A percentile compares a stretch with the other conserved stretches of the same genome.
Evolutionary conservation across 2,329 filamentous ascomycete species (phyloP).

Genomic region (Hypocrella siamensis): DNA sequence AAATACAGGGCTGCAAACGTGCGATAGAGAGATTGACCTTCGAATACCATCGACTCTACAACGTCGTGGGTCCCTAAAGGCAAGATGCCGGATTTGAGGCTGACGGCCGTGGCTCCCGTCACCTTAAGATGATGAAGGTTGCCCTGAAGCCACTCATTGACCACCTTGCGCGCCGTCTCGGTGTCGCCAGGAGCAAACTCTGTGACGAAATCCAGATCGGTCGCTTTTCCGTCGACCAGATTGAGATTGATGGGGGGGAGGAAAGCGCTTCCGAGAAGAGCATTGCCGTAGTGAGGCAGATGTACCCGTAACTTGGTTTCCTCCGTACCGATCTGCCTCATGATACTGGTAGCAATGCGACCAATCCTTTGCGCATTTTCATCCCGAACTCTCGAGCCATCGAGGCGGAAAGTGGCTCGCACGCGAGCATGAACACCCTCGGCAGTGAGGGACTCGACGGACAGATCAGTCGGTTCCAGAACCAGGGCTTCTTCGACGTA

Average conservation of each 20-base stretch:
- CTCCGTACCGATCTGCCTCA: conserved; percentile 57
- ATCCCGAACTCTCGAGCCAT: conserved; percentile 60
- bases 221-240: conserved; percentile 64
- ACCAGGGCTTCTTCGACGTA: conserved; percentile 76
- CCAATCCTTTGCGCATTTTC: conserved; percentile 61
- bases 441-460: conserved; percentile 70
- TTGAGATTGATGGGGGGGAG: conserved; percentile 63
- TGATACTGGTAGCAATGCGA: conserved; percentile 64
- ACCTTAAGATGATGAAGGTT: conserved; percentile 56
- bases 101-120: conserved; percentile 56
- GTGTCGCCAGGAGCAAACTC: conserved; percentile 63
- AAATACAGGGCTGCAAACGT: conserved; percentile 46
- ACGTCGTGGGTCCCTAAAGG: conserved; percentile 64
- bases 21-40: conserved; percentile 64
- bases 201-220: conserved; percentile 62
- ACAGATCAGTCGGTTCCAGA: conserved; percentile 68
- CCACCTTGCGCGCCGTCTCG: conserved; percentile 61
- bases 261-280: conserved; percentile 60
- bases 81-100: conserved; percentile 65
- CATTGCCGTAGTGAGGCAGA: conserved; percentile 67
- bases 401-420: conserved; percentile 67
- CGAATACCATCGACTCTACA: conserved; percentile 59
- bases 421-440: conserved; percentile 66
- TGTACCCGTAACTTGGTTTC: conserved; percentile 60
- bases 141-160: conserved; percentile 79